Conservation (phyloP, 306 rosid species). For the Oemleria cerasiformis region DNA sequence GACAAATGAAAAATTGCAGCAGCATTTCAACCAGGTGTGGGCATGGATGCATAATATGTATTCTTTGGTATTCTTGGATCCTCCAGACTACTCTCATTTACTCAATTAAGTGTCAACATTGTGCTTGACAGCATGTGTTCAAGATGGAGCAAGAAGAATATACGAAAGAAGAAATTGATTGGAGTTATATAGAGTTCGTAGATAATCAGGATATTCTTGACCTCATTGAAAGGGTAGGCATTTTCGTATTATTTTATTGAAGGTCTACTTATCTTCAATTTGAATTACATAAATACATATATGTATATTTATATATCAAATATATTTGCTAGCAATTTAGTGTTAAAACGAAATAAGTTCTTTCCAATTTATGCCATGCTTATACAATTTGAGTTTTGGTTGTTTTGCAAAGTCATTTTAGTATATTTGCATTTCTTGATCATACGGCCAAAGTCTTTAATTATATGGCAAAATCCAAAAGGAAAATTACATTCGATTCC, state of each 20-base stretch:
- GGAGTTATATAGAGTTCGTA: constrained; percentile 94
- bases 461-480: too few species aligned
- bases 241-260: constrained; percentile 19
- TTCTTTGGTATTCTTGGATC: constrained; percentile 25
- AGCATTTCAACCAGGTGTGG: constrained; percentile 95
- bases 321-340: constrained; percentile 9
- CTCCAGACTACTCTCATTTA: constrained; percentile 13
- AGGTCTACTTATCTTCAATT: neutral
- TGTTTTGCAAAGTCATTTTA: too few species aligned
- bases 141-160: constrained; percentile 99
- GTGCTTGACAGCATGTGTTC: constrained; percentile 78
- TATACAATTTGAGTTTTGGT: too few species aligned
- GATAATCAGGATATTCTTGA: constrained; percentile 96
- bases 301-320: neutral
- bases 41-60: constrained; percentile 17
- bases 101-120: constrained; percentile 19
- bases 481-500: too few species aligned
- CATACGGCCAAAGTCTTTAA: too few species aligned
- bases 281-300: neutral
- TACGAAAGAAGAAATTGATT: constrained; percentile 85
- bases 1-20: constrained; percentile 98
- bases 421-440: too few species aligned
- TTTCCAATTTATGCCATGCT: too few species aligned
- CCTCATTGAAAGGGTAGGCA: constrained; percentile 83
- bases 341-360: too few species aligned